phyloP scores from a whole-genome alignment of 257 asterid genomes.

The Penstemon barbatus region DNA sequence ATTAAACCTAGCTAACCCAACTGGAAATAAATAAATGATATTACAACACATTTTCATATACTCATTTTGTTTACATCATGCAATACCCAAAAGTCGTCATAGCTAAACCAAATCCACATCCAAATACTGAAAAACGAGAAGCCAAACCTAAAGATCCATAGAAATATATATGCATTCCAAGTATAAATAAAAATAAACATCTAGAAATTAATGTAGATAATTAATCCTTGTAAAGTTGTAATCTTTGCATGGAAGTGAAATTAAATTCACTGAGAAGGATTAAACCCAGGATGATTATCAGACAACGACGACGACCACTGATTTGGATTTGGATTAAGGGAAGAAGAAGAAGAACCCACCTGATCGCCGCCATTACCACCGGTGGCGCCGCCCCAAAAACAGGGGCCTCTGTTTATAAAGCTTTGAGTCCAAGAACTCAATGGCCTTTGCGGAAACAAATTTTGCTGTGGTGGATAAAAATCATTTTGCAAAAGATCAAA shows the following conservation, averaged over 20 bases:
- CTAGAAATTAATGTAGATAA: background rate
- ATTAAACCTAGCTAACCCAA: slow-evolving; percentile 36
- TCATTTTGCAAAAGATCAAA: slow-evolving; percentile 30
- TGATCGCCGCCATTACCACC: slow-evolving; percentile 17
- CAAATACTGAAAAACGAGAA: slow-evolving; percentile 18
- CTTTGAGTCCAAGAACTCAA: slow-evolving; percentile 43
- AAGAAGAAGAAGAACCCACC: slow-evolving; percentile 45
- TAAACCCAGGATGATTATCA: slow-evolving; percentile 35
- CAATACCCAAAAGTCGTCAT: slow-evolving; percentile 10
- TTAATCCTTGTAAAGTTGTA: background rate
- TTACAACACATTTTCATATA: slow-evolving; percentile 25
- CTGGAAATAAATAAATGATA: slow-evolving; percentile 31
- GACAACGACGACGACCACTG: slow-evolving; percentile 33
- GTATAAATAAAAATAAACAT: background rate
- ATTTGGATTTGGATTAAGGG: slow-evolving; percentile 34
- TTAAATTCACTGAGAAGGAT: slow-evolving; percentile 34
- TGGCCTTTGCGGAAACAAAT: slow-evolving; percentile 33
- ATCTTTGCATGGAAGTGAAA: slow-evolving; percentile 5
- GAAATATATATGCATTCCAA: slow-evolving; percentile 10
- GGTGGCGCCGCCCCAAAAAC: slow-evolving; percentile 26
- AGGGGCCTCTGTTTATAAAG: slow-evolving; percentile 30
- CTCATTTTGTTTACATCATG: slow-evolving; percentile 22
- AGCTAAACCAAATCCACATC: slow-evolving; percentile 19
- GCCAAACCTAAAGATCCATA: background rate
- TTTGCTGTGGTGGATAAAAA: slow-evolving; percentile 23